phyloP scores from a whole-genome alignment of 768 basidiomycete species.

The Auricularia heimuer region DNA sequence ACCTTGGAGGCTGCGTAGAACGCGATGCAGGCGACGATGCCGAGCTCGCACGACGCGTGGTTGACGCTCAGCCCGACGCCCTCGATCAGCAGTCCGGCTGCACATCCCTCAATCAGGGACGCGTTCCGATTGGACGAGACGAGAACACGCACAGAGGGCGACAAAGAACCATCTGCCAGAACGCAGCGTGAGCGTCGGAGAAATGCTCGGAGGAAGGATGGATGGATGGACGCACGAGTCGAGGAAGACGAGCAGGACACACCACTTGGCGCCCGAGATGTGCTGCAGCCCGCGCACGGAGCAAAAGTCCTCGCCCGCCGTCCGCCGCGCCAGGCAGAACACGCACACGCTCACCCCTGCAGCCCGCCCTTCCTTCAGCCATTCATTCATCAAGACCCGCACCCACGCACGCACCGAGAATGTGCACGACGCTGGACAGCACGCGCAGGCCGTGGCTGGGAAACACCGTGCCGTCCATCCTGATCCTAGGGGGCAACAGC shows the following conservation, averaged over 20 bases:
- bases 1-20: constrained; percentile 15
- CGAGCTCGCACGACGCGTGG: constrained; percentile 27
- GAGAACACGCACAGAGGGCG: neutral
- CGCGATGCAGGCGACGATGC: constrained; percentile 34
- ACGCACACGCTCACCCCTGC: constrained; percentile 23
- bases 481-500: no score
- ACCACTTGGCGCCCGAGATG: constrained; percentile 32
- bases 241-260: constrained; percentile 31
- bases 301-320: constrained; percentile 23
- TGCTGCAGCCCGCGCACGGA: constrained; percentile 14
- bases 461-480: neutral
- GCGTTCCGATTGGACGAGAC: neutral
- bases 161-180: constrained; percentile 5
- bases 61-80: constrained; percentile 35
- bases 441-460: neutral
- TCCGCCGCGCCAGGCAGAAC: constrained; percentile 32
- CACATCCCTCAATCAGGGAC: neutral
- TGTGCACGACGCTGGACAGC: neutral
- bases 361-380: neutral
- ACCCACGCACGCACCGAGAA: neutral
- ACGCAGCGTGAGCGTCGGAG: neutral
- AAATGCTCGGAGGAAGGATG: constrained; percentile 21
- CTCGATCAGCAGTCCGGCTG: constrained; percentile 35
- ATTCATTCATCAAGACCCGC: no score
- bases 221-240: constrained; percentile 32